A percentile compares a stretch with the other conserved stretches of the same genome.
These are phyloP conservation scores for Strobilomyces dryophilus DNA, from an alignment of 768 basidiomycete species.

Conservation along the genomic window DNA sequence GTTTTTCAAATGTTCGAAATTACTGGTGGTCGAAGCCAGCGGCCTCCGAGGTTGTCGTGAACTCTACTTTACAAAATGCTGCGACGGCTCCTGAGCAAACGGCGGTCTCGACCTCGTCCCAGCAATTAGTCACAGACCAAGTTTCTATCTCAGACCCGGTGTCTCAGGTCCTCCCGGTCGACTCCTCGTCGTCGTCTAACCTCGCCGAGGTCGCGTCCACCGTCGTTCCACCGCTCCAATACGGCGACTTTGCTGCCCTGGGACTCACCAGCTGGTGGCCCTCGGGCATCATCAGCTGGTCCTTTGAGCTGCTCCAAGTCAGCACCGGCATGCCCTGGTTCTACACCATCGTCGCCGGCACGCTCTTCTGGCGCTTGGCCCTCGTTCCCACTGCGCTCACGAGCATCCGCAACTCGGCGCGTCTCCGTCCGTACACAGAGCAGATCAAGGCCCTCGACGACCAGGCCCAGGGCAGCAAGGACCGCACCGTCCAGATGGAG, in stretches of 20 bases:
- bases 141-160: background rate
- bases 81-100: background rate
- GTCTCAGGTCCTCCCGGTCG: constrained; percentile 4
- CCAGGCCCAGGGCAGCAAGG: constrained; percentile 31
- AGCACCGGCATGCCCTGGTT: constrained; percentile 76
- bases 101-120: background rate
- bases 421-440: constrained; percentile 33
- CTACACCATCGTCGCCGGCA: constrained; percentile 69
- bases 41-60: background rate
- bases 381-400: constrained; percentile 60
- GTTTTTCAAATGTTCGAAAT: constrained; percentile 19
- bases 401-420: constrained; percentile 52
- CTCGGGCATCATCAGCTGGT: constrained; percentile 56
- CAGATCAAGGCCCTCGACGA: constrained; percentile 53
- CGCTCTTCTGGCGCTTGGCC: constrained; percentile 54
- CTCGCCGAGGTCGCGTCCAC: constrained; percentile 21
- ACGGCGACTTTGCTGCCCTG: constrained; percentile 67
- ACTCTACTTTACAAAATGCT: background rate
- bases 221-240: constrained; percentile 50
- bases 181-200: constrained; percentile 6
- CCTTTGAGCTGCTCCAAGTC: constrained; percentile 67
- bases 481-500: constrained; percentile 40
- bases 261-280: constrained; percentile 67
- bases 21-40: constrained; percentile 32
- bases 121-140: too few species aligned